These are phyloP conservation scores for Cunninghamia lanceolata DNA, from an alignment of 75 land plant genomes.

Conservation along the genomic window DNA sequence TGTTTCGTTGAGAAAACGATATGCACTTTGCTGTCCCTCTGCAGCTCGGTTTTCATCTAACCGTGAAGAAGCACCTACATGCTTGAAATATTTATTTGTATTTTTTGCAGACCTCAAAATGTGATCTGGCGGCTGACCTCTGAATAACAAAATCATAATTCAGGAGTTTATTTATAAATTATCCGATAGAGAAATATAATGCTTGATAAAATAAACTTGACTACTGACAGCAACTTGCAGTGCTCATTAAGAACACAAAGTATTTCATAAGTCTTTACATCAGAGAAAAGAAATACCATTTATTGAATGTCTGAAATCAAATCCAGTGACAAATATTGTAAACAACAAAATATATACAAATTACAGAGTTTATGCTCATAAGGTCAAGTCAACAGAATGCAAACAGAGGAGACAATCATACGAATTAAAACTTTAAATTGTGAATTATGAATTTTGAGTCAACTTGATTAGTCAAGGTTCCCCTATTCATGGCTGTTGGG, in stretches of 20 bases:
- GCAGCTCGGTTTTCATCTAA: constrained; percentile 28
- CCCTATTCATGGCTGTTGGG: neutral
- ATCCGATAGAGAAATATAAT: neutral
- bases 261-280: neutral
- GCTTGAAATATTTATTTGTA: constrained; percentile 82
- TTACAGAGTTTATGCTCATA: neutral
- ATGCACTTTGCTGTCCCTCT: constrained; percentile 30
- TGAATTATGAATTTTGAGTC: too few species aligned
- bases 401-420: neutral
- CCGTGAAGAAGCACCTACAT: constrained; percentile 44
- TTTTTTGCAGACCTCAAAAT: constrained; percentile 71
- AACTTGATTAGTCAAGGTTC: neutral
- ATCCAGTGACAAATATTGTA: neutral
- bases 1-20: constrained; percentile 54
- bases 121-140: constrained; percentile 87
- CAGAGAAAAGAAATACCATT: neutral
- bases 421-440: neutral
- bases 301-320: neutral
- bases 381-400: neutral
- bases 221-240: neutral
- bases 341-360: neutral
- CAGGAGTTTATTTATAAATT: constrained; percentile 4
- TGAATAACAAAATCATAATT: constrained; percentile 17
- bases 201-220: neutral
- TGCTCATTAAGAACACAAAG: neutral